Evolutionary conservation across 192 early-diverging fungal genomes (phyloP).

Genomic region (Coemansia nantahalensis): DNA sequence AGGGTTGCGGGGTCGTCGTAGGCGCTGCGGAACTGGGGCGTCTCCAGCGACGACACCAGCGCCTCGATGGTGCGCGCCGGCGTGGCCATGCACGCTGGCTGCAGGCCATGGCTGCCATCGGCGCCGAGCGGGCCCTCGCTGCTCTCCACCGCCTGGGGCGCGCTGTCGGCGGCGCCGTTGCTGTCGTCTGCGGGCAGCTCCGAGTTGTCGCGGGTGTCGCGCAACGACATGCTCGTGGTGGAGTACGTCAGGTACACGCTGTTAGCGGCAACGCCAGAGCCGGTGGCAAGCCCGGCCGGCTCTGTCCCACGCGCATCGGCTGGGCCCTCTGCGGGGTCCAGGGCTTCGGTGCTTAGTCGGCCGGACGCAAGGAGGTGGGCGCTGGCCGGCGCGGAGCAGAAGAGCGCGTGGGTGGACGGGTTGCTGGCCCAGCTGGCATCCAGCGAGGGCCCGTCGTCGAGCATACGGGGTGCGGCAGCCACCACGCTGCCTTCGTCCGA

Average conservation of each 20-base stretch:
- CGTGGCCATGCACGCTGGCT: no score
- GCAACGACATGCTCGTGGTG: slow-evolving; percentile 24
- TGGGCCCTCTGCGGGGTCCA: slow-evolving; percentile 1
- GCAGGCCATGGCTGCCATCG: no score
- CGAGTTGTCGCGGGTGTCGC: background rate
- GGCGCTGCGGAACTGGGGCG: slow-evolving; percentile 22
- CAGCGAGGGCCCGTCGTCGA: background rate
- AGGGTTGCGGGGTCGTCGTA: slow-evolving; percentile 26
- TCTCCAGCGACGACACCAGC: slow-evolving; percentile 34
- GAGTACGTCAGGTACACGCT: slow-evolving; percentile 32
- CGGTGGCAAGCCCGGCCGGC: no score
- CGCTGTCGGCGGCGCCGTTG: background rate
- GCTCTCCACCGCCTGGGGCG: background rate
- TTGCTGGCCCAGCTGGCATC: slow-evolving; percentile 17
- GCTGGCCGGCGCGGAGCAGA: slow-evolving; percentile 8
- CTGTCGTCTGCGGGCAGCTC: background rate
- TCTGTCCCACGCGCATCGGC: no score
- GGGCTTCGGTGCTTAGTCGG: slow-evolving; percentile 32
- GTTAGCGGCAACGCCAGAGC: background rate
- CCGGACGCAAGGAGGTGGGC: slow-evolving; percentile 38
- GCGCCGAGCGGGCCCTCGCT: no score
- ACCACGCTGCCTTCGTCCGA: slow-evolving; percentile 34
- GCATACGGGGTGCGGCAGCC: no score
- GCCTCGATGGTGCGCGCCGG: slow-evolving; percentile 22
- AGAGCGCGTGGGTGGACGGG: background rate